Percentiles rank a stretch among this genome's conserved stretches.
Conservation (phyloP, 2,329 filamentous ascomycete genomes). For the Penicillium capsulatum region DNA sequence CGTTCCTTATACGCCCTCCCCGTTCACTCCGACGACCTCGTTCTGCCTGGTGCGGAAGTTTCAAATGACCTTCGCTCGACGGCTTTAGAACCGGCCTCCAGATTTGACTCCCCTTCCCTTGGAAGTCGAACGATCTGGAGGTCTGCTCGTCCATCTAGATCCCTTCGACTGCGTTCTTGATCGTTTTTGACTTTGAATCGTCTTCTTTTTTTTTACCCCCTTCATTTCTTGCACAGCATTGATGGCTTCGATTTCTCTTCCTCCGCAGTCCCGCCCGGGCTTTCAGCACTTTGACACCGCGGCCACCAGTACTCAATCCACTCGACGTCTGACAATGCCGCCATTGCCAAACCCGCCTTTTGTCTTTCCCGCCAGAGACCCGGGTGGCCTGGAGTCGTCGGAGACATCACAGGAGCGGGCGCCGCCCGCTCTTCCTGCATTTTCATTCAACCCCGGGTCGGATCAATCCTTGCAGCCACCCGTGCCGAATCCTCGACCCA, state of each 20-base stretch:
- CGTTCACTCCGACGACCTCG: slow-evolving; percentile 6
- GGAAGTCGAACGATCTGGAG: slow-evolving; percentile 25
- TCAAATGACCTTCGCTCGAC: slow-evolving; percentile 21
- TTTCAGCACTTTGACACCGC: slow-evolving; percentile 28
- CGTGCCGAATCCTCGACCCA: slow-evolving; percentile 37
- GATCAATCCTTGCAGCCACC: slow-evolving; percentile 42
- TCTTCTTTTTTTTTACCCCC: no score
- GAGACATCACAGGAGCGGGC: slow-evolving; percentile 45
- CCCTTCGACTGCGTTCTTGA: slow-evolving; percentile 10
- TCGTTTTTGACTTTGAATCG: no score
- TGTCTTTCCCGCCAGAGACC: slow-evolving; percentile 54
- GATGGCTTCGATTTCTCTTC: slow-evolving; percentile 39
- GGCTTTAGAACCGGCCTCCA: slow-evolving; percentile 21
- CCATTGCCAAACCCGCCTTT: slow-evolving; percentile 59
- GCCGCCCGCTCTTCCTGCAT: slow-evolving; percentile 33
- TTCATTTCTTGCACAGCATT: slow-evolving; percentile 17
- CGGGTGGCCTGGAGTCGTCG: slow-evolving; percentile 30
- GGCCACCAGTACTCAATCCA: slow-evolving; percentile 18
- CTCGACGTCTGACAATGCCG: slow-evolving; percentile 28
- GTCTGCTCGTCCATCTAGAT: slow-evolving; percentile 23
- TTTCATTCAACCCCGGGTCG: slow-evolving; percentile 38
- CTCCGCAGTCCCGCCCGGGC: slow-evolving; percentile 29
- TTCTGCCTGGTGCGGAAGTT: slow-evolving; percentile 27
- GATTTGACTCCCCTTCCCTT: slow-evolving; percentile 21
- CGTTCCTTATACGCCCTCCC: slow-evolving; percentile 18